Conservation (phyloP, 352 stramenopile species). For the Pythium utonaiense region DNA sequence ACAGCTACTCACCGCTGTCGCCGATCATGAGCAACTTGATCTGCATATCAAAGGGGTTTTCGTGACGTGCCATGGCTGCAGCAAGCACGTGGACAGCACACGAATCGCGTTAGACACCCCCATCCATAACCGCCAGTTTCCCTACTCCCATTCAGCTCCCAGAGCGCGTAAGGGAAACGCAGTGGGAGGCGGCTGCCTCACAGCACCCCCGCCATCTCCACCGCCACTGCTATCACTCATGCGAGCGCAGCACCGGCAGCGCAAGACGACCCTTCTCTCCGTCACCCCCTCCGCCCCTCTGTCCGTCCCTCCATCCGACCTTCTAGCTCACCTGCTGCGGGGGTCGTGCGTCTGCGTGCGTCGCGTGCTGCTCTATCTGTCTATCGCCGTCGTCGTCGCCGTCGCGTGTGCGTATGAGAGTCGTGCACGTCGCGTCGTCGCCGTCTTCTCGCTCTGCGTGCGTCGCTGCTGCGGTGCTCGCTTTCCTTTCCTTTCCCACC, state of each 20-base stretch:
- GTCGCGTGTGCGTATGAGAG: neutral
- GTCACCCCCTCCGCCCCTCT: slow-evolving; percentile 2
- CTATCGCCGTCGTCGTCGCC: neutral
- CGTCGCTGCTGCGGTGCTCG: too few relatives aligned
- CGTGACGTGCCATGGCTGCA: slow-evolving; percentile 78
- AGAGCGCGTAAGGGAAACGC: too few relatives aligned
- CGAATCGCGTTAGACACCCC: neutral
- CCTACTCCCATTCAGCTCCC: too few relatives aligned
- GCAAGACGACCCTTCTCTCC: too few relatives aligned
- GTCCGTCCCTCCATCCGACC: neutral
- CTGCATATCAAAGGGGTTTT: slow-evolving; percentile 96
- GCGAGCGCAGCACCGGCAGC: neutral
- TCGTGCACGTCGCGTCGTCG: neutral
- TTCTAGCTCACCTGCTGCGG: slow-evolving; percentile 2
- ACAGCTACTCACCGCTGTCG: slow-evolving; percentile 84
- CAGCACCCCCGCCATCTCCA: neutral
- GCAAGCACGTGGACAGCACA: slow-evolving; percentile 10
- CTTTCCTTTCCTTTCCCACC: neutral
- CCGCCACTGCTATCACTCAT: neutral
- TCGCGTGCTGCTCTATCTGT: neutral
- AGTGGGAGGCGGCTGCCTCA: too few relatives aligned
- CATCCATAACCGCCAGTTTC: neutral
- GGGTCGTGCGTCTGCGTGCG: neutral
- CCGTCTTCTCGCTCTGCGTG: neutral
- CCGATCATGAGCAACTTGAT: slow-evolving; percentile 98